These are phyloP conservation scores for Allium fistulosum DNA, from an alignment of 106 monocot species.

Conservation along the genomic window DNA sequence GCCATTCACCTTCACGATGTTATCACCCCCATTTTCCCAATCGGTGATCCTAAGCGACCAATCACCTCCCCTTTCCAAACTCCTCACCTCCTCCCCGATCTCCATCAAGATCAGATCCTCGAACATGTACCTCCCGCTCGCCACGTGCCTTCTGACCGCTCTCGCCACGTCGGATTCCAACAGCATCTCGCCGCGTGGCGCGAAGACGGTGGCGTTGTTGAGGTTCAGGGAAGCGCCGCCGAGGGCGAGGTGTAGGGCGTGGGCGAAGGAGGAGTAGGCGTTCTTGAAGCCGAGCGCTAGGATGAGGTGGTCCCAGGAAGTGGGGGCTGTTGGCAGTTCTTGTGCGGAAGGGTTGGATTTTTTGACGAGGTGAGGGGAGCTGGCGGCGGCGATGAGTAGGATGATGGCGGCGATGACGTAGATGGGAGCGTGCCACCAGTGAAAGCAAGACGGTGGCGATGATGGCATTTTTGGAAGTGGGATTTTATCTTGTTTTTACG, in stretches of 20 bases:
- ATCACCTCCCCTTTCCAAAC: background rate
- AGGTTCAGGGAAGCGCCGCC: background rate
- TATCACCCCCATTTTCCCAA: background rate
- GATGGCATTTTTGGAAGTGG: background rate
- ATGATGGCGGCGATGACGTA: background rate
- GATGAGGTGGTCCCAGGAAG: too few relatives aligned
- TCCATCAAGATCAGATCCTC: background rate
- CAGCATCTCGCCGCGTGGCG: background rate
- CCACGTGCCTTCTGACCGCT: background rate
- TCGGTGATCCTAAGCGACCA: background rate
- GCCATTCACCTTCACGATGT: background rate
- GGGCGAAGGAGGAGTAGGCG: too few relatives aligned
- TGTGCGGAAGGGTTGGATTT: too few relatives aligned
- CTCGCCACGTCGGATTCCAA: background rate
- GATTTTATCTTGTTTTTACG: too few relatives aligned
- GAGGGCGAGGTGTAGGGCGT: background rate
- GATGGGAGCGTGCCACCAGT: background rate
- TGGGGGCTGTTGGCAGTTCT: too few relatives aligned
- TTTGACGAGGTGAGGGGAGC: background rate
- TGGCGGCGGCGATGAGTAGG: background rate
- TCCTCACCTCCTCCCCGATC: background rate
- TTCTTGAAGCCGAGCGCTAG: too few relatives aligned
- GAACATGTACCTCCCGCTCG: background rate
- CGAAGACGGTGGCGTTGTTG: background rate
- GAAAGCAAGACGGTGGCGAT: background rate